Conservation (phyloP, 2,329 filamentous ascomycete genomes). For the Fusarium compactum region DNA sequence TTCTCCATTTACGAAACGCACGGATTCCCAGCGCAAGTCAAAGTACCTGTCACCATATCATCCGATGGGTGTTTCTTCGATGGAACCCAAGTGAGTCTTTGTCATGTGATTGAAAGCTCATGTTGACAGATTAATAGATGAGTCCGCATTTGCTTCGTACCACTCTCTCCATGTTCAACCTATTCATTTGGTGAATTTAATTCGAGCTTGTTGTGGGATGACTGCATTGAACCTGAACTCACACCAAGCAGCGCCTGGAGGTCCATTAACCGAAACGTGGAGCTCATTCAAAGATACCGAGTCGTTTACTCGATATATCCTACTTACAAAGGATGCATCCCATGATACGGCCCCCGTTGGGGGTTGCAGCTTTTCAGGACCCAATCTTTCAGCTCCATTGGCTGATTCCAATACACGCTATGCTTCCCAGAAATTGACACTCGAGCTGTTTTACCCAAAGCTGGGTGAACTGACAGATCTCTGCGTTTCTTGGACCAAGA, state of each 20-base stretch:
- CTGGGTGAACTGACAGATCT: constrained; percentile 62
- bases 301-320: constrained; percentile 64
- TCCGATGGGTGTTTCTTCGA: constrained; percentile 83
- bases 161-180: constrained; percentile 74
- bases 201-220: constrained; percentile 76
- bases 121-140: constrained; percentile 60
- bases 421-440: constrained; percentile 62
- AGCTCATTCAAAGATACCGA: constrained; percentile 58
- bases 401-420: constrained; percentile 52
- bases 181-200: constrained; percentile 73
- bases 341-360: neutral
- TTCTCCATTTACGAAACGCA: constrained; percentile 74
- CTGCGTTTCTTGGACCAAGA: constrained; percentile 61
- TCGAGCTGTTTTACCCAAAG: constrained; percentile 67
- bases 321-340: constrained; percentile 60
- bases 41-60: constrained; percentile 75
- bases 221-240: constrained; percentile 49
- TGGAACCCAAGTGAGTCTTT: constrained; percentile 82
- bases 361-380: constrained; percentile 9
- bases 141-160: constrained; percentile 74
- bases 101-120: neutral
- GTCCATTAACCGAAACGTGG: constrained; percentile 62
- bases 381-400: constrained; percentile 30
- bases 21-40: constrained; percentile 77
- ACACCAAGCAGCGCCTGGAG: constrained; percentile 58